phyloP scores from a whole-genome alignment of 306 rosid species.

The Cicer bijugum region DNA sequence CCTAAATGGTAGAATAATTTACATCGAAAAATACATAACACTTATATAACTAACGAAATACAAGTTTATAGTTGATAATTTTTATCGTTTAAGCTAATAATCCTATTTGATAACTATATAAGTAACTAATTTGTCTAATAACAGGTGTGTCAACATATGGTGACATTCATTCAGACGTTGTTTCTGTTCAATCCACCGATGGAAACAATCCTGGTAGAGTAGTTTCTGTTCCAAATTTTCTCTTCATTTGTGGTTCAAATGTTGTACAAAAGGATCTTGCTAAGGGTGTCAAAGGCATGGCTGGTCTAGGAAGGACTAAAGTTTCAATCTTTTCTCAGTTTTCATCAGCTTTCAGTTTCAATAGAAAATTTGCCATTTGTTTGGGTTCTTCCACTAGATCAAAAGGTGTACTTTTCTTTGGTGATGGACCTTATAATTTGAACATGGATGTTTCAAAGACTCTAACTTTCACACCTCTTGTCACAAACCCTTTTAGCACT shows the following conservation, averaged over 20 bases:
- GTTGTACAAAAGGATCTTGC: constrained; percentile 52
- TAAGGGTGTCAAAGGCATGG: constrained; percentile 61
- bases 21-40: too few relatives aligned
- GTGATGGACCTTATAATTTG: constrained; percentile 55
- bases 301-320: constrained; percentile 59
- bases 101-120: too few relatives aligned
- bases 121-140: background rate
- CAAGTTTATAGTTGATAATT: too few relatives aligned
- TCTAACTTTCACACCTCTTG: constrained; percentile 60
- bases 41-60: too few relatives aligned
- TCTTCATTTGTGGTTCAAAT: constrained; percentile 56
- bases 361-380: constrained; percentile 61
- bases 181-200: constrained; percentile 53
- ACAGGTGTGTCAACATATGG: constrained; percentile 39
- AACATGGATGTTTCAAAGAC: constrained; percentile 48
- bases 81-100: too few relatives aligned
- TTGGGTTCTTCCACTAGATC: constrained; percentile 44
- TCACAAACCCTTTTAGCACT: constrained; percentile 57
- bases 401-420: constrained; percentile 57
- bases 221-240: constrained; percentile 51
- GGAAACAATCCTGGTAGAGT: constrained; percentile 43
- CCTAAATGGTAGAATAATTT: too few relatives aligned
- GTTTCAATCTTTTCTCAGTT: constrained; percentile 56
- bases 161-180: constrained; percentile 49
- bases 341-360: constrained; percentile 52